A percentile compares a stretch with the other conserved stretches of the same genome.
Conservation (phyloP, 306 rosid genomes). For the Elaeagnus macrophylla region DNA sequence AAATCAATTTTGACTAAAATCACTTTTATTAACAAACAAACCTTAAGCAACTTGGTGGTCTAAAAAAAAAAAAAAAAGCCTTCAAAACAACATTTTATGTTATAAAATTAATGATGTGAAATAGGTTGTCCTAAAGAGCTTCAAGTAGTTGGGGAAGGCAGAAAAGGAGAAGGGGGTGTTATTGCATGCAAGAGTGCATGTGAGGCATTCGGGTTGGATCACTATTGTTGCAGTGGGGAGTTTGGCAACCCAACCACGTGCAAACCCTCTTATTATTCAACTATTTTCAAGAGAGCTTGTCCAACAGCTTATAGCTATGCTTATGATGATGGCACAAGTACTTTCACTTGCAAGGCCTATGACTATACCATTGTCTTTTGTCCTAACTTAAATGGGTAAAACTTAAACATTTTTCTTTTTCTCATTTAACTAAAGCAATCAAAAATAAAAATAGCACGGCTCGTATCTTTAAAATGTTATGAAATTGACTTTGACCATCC, state of each 20-base stretch:
- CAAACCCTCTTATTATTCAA: conserved; percentile 60
- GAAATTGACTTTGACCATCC: no score
- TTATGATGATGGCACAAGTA: conserved; percentile 83
- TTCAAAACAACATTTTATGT: no score
- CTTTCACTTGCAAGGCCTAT: conserved; percentile 79
- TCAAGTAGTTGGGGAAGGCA: conserved; percentile 54
- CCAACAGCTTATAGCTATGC: conserved; percentile 92
- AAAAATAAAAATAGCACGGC: no score
- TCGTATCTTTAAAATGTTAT: no score
- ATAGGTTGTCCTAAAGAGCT: conserved; percentile 93
- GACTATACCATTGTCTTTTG: conserved; percentile 71
- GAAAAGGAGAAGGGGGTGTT: conserved; percentile 39
- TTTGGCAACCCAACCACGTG: conserved; percentile 79
- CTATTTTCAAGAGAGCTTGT: conserved; percentile 81
- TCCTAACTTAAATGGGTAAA: conserved; percentile 41
- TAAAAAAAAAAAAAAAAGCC: no score
- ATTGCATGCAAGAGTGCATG: conserved; percentile 85
- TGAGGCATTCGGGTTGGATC: conserved; percentile 72
- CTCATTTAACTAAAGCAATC: neutral
- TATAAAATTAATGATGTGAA: conserved; percentile 7
- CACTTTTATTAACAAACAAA: no score
- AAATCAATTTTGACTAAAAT: no score
- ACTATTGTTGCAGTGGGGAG: conserved; percentile 78
- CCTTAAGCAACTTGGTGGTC: no score
- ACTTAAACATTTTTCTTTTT: neutral